These are phyloP conservation scores for Gaeumannomyces tritici DNA, from an alignment of 2,329 filamentous ascomycete genomes.

Conservation along the genomic window DNA sequence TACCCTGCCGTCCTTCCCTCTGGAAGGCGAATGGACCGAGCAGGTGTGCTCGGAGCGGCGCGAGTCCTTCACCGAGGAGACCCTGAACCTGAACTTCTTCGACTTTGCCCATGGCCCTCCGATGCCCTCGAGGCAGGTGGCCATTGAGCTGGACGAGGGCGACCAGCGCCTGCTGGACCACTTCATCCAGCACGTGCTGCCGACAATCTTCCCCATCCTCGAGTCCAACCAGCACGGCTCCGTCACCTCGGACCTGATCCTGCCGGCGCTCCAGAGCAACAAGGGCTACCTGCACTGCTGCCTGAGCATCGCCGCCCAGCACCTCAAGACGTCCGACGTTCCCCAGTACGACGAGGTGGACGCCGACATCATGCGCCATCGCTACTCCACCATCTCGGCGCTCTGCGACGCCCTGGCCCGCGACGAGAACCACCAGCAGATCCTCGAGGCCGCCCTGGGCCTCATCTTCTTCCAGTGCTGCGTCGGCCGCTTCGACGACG, in stretches of 20 bases:
- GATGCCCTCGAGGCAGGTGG: slow-evolving; percentile 54
- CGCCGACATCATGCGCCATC: slow-evolving; percentile 84
- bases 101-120: slow-evolving; percentile 65
- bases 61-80: slow-evolving; percentile 58
- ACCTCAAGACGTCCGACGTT: slow-evolving; percentile 71
- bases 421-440: slow-evolving; percentile 76
- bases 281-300: slow-evolving; percentile 93
- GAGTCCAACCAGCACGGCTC: slow-evolving; percentile 84
- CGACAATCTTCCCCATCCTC: slow-evolving; percentile 83
- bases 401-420: slow-evolving; percentile 73
- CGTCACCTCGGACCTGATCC: slow-evolving; percentile 69
- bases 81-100: slow-evolving; percentile 69
- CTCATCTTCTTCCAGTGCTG: slow-evolving; percentile 96
- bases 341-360: slow-evolving; percentile 66
- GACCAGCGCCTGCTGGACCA: slow-evolving; percentile 84
- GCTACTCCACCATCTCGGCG: slow-evolving; percentile 77
- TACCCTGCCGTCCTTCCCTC: slow-evolving; percentile 51
- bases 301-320: slow-evolving; percentile 83
- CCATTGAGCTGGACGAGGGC: slow-evolving; percentile 71
- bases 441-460: slow-evolving; percentile 83
- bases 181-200: slow-evolving; percentile 80
- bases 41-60: slow-evolving; percentile 58
- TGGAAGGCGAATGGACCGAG: slow-evolving; percentile 61
- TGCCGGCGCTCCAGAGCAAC: slow-evolving; percentile 84
- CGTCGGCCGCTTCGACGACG: slow-evolving; percentile 77